These are phyloP conservation scores for Niveomyces coronatus DNA, from an alignment of 2,329 filamentous ascomycete genomes.

Conservation along the genomic window DNA sequence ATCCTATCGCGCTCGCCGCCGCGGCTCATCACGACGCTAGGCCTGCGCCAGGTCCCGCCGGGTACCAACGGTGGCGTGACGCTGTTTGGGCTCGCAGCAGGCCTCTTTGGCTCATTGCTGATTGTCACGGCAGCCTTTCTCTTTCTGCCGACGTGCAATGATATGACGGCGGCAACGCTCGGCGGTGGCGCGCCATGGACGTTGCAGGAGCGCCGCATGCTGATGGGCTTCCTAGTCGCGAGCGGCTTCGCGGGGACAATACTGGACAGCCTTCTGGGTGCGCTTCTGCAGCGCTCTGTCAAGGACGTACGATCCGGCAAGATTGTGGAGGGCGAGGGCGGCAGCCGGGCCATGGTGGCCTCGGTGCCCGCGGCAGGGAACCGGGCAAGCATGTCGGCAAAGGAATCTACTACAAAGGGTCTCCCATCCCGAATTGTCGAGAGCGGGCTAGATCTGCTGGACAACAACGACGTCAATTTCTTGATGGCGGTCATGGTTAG, in stretches of 20 bases:
- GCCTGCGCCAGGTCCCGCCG: constrained; percentile 66
- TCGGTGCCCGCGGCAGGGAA: constrained; percentile 24
- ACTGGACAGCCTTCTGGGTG: constrained; percentile 80
- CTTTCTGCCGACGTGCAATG: constrained; percentile 58
- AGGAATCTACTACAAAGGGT: constrained; percentile 21
- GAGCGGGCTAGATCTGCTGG: constrained; percentile 62
- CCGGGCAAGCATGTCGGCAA: constrained; percentile 25
- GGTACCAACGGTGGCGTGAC: constrained; percentile 95
- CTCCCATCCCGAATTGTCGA: constrained; percentile 54
- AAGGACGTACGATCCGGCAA: constrained; percentile 74
- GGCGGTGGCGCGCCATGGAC: constrained; percentile 42
- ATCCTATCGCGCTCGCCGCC: constrained; percentile 71
- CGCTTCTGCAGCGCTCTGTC: constrained; percentile 75
- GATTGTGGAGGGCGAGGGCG: constrained; percentile 79
- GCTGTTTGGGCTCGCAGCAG: constrained; percentile 59
- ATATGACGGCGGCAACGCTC: constrained; percentile 24
- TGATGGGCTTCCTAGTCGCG: constrained; percentile 50
- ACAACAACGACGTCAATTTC: constrained; percentile 95
- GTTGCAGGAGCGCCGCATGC: constrained; percentile 29
- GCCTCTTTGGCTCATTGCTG: constrained; percentile 62
- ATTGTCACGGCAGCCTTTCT: constrained; percentile 55
- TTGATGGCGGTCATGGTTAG: constrained; percentile 82
- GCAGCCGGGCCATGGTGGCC: constrained; percentile 45
- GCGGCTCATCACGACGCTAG: constrained; percentile 74
- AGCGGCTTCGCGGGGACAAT: constrained; percentile 75